Percentiles rank a stretch among this genome's conserved stretches.
Evolutionary conservation across 768 basidiomycete genomes (phyloP).

Genomic region (Tephrocybe sp.): DNA sequence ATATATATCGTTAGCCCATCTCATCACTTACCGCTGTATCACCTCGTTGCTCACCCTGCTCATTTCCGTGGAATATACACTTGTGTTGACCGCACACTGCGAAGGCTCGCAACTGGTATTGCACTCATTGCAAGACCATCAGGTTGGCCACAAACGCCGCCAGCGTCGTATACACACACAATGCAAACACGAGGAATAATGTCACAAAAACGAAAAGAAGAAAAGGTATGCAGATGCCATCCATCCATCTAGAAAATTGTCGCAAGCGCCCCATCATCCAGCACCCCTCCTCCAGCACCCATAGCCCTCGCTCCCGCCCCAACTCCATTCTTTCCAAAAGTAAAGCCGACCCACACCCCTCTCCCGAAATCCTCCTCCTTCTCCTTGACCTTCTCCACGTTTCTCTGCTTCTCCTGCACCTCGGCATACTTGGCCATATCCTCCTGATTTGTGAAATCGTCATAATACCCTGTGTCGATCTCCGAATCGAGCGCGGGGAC

Average conservation of each 20-base stretch:
- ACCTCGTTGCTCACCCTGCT: conserved; percentile 2
- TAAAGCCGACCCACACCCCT: conserved; percentile 91
- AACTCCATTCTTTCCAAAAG: conserved; percentile 86
- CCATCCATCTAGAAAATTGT: conserved; percentile 54
- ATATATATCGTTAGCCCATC: conserved; percentile 10
- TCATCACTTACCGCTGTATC: conserved; percentile 4
- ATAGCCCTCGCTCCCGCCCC: conserved; percentile 50
- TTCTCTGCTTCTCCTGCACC: conserved; percentile 94
- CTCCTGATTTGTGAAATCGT: conserved; percentile 83
- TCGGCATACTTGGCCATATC: conserved; percentile 99
- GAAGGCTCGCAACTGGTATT: too few species aligned
- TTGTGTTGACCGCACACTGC: conserved; percentile 8
- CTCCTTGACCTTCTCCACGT: conserved; percentile 91
- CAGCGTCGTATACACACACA: too few species aligned
- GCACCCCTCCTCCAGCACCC: conserved; percentile 31
- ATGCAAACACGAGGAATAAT: neutral
- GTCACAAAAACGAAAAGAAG: too few species aligned
- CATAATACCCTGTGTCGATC: conserved; percentile 93
- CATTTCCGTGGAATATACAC: conserved; percentile 6
- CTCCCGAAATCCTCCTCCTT: conserved; percentile 71
- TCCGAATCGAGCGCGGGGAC: conserved; percentile 94
- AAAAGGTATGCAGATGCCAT: neutral
- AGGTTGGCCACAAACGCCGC: too few species aligned
- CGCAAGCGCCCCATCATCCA: conserved; percentile 53
- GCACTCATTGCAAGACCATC: too few species aligned